Base-by-base conservation (phyloP, 1,284 basidiomycete genomes). In the Mycena sp. region DNA sequence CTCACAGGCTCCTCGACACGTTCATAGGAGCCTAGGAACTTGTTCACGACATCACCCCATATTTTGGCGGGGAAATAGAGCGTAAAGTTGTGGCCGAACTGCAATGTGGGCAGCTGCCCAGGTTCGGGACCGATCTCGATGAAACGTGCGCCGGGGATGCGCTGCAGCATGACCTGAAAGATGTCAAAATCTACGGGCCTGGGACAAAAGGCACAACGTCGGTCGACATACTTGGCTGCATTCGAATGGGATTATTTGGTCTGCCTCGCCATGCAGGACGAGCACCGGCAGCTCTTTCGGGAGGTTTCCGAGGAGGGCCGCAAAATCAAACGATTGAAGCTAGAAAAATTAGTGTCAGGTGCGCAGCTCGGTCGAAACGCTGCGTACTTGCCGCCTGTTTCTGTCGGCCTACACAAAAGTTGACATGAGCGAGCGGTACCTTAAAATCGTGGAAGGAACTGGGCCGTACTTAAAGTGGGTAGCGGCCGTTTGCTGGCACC, bases 81-180 rank as follows among this genome's bases (percentile, higher is more conserved):
- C 45, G 74, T 78, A 78, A 80, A 83, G 49, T 79, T 70, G 65
- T 83, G 81, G 5, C 81, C 82, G 55, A 83, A 83, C 3, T 70
- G 68, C 45, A 77, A 67, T 40, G 65, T 74, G 11, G 78, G 77
- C 14, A 83, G 68, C 65, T 81, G 76, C 6, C 81, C 82, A 2
- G 72, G 73, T 29, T 67, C 56, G 17, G 67, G 52, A 4, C 81
- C 80, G 11, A 76, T 67, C 50, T 78, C 71, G 1, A 82, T 71
- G 12, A 75, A 60, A 21, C 67, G 69, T 2, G 81, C 80, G 63
- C 73, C 73, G 1, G 81, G 79, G 28, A 82, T 76, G 3, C 73
- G 71, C 38, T 68, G 70, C 9, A 78, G 35, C 16, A 79, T 75
- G 49, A 77, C 74, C 67, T 78, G 71, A 23, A 68, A 71, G 54